Base-by-base conservation (phyloP, 352 stramenopile species). In the Globisporangium camurandrum region DNA sequence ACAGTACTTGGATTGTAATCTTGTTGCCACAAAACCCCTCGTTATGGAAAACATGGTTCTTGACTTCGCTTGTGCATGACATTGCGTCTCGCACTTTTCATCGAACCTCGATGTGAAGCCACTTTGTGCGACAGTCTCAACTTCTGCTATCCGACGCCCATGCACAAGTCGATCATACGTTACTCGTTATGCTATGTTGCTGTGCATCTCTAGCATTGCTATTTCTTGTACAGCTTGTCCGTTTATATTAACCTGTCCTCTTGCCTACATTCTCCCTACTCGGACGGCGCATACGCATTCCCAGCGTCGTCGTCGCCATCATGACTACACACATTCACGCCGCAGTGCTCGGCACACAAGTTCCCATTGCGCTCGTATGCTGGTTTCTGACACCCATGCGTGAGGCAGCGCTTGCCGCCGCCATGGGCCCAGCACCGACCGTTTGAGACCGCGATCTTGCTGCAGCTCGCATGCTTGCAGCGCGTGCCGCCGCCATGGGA, bases 281-380 rank as follows among this genome's bases (percentile, higher is more conserved):
- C 42, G 16, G 23, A 31, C 20, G 10, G 10, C 8, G 7, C 9
- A n/a, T 30, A 14, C 39, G 47, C 39, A 20, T 23, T 26, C 7
- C n/a, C n/a, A 17, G 12, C 2, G 16, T 22, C n/a, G n/a, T n/a
- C n/a, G n/a, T n/a, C n/a, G n/a, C n/a, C n/a, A n/a, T n/a, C n/a
- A n/a, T n/a, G n/a, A n/a, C n/a, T n/a, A n/a, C n/a, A n/a, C n/a
- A n/a, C n/a, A n/a, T n/a, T 22, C 16, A 12, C n/a, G 31, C 23
- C 28, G 43, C 57, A 67, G 40, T 75, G 66, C 24, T 62, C 57
- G 20, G 55, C 54, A 40, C 75, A 86, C 19, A 75, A 66, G 43
- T 86, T 83, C 49, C 65, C 66, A 39, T 77, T 83, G 48, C 72
- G 69, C 37, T 83, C 68, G 38, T 83, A 86, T 38, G 71, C 75